Percentiles rank a stretch among this genome's conserved stretches.
Evolutionary conservation across 495 filamentous ascomycete species (phyloP).

Genomic region (Aspergillus kassunensis): DNA sequence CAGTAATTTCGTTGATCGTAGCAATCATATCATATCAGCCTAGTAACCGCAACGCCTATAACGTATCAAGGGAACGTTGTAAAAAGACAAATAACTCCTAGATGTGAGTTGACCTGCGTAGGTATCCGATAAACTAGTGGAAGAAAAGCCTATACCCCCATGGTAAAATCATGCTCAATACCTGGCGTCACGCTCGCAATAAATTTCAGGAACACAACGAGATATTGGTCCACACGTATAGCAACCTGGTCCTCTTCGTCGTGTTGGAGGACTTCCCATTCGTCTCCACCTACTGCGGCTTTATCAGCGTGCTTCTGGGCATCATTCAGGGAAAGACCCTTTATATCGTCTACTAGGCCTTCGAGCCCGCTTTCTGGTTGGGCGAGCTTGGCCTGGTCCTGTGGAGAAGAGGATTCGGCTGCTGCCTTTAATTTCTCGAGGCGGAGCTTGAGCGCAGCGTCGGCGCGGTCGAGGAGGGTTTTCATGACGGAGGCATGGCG

Average conservation of each 20-base stretch:
- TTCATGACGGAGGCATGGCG: slow-evolving; percentile 98
- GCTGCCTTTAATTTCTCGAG: slow-evolving; percentile 65
- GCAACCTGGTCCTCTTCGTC: slow-evolving; percentile 76
- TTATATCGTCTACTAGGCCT: slow-evolving; percentile 60
- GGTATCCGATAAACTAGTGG: neutral
- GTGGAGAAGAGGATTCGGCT: slow-evolving; percentile 6
- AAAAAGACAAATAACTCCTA: neutral
- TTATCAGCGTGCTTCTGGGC: slow-evolving; percentile 46
- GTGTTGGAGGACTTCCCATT: slow-evolving; percentile 78
- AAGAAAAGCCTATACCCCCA: slow-evolving; percentile 65
- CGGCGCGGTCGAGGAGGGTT: slow-evolving; percentile 88
- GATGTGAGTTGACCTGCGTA: neutral
- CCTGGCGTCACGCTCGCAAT: slow-evolving; percentile 95
- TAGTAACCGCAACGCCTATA: neutral
- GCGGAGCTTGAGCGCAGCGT: slow-evolving; percentile 85
- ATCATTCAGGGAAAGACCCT: slow-evolving; percentile 39
- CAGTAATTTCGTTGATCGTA: neutral
- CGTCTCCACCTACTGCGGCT: slow-evolving; percentile 59
- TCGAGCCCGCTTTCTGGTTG: slow-evolving; percentile 56
- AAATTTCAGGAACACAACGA: slow-evolving; percentile 98
- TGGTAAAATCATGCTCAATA: slow-evolving; percentile 98
- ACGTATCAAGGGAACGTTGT: neutral
- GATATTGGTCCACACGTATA: slow-evolving; percentile 94
- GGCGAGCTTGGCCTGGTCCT: slow-evolving; percentile 35
- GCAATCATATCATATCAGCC: neutral